Evolutionary conservation across 352 stramenopile species (phyloP).

Genomic region (Phytophthora crassamura): DNA sequence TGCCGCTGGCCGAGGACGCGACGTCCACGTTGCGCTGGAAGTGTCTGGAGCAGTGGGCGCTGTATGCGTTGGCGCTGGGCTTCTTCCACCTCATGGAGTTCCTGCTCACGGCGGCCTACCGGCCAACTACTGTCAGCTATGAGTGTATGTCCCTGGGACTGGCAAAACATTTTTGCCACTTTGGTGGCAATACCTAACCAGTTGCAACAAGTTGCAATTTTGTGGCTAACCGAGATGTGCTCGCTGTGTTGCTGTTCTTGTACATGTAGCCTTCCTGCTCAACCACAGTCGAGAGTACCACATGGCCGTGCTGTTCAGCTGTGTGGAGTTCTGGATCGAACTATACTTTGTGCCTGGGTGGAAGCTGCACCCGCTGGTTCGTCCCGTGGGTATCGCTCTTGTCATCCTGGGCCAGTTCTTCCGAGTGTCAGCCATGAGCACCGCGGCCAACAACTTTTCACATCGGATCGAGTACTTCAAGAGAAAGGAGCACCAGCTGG

Average conservation of each 20-base stretch:
- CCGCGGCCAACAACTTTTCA: slow-evolving; percentile 95
- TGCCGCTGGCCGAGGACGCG: slow-evolving; percentile 20
- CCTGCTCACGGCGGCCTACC: slow-evolving; percentile 81
- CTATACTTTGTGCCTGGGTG: slow-evolving; percentile 74
- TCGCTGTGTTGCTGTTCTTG: slow-evolving; percentile 2
- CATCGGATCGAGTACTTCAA: slow-evolving; percentile 96
- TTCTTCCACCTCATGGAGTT: slow-evolving; percentile 91
- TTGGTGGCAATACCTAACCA: slow-evolving; percentile 9
- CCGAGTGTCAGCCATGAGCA: slow-evolving; percentile 93
- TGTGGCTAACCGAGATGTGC: not conserved
- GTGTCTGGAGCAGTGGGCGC: slow-evolving; percentile 70
- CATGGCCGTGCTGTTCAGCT: slow-evolving; percentile 80
- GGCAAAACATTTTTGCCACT: not conserved
- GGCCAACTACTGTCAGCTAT: slow-evolving; percentile 79
- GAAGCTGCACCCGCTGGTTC: slow-evolving; percentile 73
- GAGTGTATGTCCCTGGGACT: slow-evolving; percentile 62
- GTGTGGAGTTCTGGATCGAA: slow-evolving; percentile 93
- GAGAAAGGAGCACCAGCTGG: slow-evolving; percentile 93
- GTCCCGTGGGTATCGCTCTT: slow-evolving; percentile 66
- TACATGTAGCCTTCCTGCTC: slow-evolving; percentile 87
- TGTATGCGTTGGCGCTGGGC: slow-evolving; percentile 78
- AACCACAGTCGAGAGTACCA: slow-evolving; percentile 93
- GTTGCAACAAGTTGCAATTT: not conserved
- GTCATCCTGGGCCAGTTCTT: slow-evolving; percentile 90
- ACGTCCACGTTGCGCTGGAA: slow-evolving; percentile 43